A percentile compares a stretch with the other conserved stretches of the same genome.
phyloP scores from a whole-genome alignment of 1,284 basidiomycete species.

The Trichosporon ovoides region DNA sequence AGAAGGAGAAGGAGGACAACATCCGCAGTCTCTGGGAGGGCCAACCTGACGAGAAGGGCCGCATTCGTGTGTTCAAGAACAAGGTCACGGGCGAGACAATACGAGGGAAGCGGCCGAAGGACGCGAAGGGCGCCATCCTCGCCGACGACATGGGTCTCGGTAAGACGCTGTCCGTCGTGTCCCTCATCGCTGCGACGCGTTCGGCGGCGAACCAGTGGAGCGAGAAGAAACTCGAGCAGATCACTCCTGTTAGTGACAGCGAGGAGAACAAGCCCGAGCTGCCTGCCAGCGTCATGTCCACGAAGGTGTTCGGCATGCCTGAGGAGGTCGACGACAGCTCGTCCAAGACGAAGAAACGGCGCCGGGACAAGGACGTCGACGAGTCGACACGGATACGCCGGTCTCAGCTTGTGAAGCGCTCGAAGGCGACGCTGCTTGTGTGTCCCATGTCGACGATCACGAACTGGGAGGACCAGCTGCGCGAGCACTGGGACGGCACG shows the following conservation, averaged over 20 bases:
- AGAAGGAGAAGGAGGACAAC: constrained; percentile 27
- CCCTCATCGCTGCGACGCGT: constrained; percentile 82
- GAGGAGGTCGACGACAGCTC: constrained; percentile 26
- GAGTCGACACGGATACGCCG: constrained; percentile 53
- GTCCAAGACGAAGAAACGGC: constrained; percentile 39
- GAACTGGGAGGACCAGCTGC: constrained; percentile 98
- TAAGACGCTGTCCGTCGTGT: constrained; percentile 89
- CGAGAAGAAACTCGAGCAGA: constrained; percentile 55
- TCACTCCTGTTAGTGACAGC: constrained; percentile 44
- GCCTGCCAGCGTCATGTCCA: constrained; percentile 61
- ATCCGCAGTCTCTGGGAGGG: constrained; percentile 42
- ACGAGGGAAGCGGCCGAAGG: constrained; percentile 57
- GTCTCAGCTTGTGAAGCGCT: constrained; percentile 69
- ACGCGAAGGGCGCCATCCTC: constrained; percentile 84
- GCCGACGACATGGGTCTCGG: constrained; percentile 98
- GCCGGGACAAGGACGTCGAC: constrained; percentile 27
- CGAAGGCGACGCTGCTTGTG: constrained; percentile 88
- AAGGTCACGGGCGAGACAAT: constrained; percentile 76
- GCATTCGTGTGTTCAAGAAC: constrained; percentile 69
- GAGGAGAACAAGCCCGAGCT: constrained; percentile 52
- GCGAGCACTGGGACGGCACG: constrained; percentile 86
- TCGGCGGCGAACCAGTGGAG: constrained; percentile 59
- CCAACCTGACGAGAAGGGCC: constrained; percentile 50
- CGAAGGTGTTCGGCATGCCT: constrained; percentile 78
- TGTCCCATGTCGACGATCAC: constrained; percentile 94